These are phyloP conservation scores for Kodamaea derodonti DNA, from an alignment of 1,139 yeast species.

Conservation along the genomic window DNA sequence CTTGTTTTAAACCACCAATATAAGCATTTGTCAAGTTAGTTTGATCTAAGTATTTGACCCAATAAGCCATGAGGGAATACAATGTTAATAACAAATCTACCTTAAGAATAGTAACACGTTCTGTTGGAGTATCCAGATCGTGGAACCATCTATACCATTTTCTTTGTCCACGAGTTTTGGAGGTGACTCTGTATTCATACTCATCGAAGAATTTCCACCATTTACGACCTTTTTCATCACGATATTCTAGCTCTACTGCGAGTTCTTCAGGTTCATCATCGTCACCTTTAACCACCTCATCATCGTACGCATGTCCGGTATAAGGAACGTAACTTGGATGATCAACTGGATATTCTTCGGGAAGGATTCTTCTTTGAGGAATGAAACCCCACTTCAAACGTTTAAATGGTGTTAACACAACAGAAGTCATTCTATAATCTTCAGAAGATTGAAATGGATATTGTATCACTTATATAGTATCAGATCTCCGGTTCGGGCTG, in stretches of 20 bases:
- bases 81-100: conserved; percentile 58
- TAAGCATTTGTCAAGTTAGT: conserved; percentile 65
- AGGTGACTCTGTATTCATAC: conserved; percentile 51
- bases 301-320: conserved; percentile 2
- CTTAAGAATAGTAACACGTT: conserved; percentile 54
- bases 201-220: conserved; percentile 67
- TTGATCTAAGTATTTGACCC: conserved; percentile 68
- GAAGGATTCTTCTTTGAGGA: conserved; percentile 44
- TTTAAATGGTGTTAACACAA: conserved; percentile 11
- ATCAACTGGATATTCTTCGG: conserved; percentile 23
- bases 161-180: conserved; percentile 30
- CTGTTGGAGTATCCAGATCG: conserved; percentile 50
- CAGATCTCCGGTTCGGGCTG: not conserved
- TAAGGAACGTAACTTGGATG: not conserved
- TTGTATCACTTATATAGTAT: too few relatives aligned
- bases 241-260: conserved; percentile 33
- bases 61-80: conserved; percentile 60
- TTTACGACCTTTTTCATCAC: conserved; percentile 59
- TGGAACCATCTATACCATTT: conserved; percentile 68
- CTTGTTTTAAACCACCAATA: conserved; percentile 60
- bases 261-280: conserved; percentile 6
- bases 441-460: too few relatives aligned
- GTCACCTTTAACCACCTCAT: conserved; percentile 9
- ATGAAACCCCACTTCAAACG: conserved; percentile 49
- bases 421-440: not conserved